A percentile compares a stretch with the other conserved stretches of the same genome.
phyloP scores from a whole-genome alignment of 768 basidiomycete species.

The Macrocybe gigantea region DNA sequence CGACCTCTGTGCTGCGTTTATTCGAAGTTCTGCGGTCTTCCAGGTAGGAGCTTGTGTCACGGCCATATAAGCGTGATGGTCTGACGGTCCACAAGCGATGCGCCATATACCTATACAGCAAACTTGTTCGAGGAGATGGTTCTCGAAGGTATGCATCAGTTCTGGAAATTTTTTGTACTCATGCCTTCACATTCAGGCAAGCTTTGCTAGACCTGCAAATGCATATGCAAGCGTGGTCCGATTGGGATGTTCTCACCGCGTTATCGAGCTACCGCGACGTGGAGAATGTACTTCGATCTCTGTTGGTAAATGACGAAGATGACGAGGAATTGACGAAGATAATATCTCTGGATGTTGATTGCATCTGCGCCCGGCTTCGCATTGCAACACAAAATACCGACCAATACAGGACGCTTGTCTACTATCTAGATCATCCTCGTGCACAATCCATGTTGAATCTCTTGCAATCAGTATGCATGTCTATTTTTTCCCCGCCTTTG shows the following conservation, averaged over 20 bases:
- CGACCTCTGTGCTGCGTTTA: constrained; percentile 5
- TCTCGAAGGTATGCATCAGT: no score
- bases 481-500: background rate
- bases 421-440: constrained; percentile 1
- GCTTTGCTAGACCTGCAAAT: no score
- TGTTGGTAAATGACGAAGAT: constrained; percentile 2
- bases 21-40: constrained; percentile 1
- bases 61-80: constrained; percentile 2
- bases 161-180: no score
- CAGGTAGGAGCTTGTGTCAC: background rate
- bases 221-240: no score
- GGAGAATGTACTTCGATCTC: constrained; percentile 1
- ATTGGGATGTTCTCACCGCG: background rate
- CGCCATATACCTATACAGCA: no score
- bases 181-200: no score
- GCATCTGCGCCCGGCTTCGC: constrained; percentile 5
- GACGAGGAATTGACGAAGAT: constrained; percentile 2
- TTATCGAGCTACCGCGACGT: constrained; percentile 1
- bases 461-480: constrained; percentile 6
- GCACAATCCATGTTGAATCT: constrained; percentile 9
- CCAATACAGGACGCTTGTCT: background rate
- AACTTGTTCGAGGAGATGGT: no score
- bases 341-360: constrained; percentile 7
- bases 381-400: background rate
- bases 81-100: no score